Evolutionary conservation across 2,329 filamentous ascomycete species (phyloP).

Genomic region (Penicillium sp.): DNA sequence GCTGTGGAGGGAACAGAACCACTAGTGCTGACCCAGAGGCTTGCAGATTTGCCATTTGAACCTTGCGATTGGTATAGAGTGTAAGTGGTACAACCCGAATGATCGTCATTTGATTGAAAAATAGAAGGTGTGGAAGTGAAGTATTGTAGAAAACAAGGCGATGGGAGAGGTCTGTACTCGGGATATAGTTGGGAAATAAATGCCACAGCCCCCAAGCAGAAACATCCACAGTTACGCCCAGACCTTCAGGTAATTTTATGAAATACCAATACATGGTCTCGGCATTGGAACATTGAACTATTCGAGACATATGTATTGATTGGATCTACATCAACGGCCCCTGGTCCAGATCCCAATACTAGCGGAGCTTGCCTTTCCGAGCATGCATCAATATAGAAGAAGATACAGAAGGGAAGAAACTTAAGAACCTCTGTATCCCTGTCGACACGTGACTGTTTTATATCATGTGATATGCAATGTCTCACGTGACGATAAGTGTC

Average conservation of each 20-base stretch:
- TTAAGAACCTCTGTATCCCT: too few species aligned
- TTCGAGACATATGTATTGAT: background rate
- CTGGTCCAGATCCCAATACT: background rate
- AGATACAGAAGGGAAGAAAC: background rate
- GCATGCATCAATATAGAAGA: background rate
- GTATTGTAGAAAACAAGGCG: background rate
- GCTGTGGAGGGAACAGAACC: background rate
- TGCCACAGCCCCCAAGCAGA: background rate
- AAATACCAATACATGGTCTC: background rate
- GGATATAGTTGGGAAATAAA: background rate
- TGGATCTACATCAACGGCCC: background rate
- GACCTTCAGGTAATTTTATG: background rate
- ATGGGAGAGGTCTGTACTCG: background rate
- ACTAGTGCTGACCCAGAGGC: constrained; percentile 3
- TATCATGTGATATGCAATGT: background rate
- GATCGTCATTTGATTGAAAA: background rate
- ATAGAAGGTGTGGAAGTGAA: background rate
- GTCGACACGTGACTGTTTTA: background rate
- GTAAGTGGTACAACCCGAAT: background rate
- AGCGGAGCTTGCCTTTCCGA: background rate
- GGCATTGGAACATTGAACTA: background rate
- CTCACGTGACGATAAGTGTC: constrained; percentile 1
- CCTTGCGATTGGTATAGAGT: background rate
- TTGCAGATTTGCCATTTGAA: background rate
- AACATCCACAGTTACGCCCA: background rate